Base-by-base conservation (phyloP, 495 filamentous ascomycete genomes). In the Cercophora scortea region DNA sequence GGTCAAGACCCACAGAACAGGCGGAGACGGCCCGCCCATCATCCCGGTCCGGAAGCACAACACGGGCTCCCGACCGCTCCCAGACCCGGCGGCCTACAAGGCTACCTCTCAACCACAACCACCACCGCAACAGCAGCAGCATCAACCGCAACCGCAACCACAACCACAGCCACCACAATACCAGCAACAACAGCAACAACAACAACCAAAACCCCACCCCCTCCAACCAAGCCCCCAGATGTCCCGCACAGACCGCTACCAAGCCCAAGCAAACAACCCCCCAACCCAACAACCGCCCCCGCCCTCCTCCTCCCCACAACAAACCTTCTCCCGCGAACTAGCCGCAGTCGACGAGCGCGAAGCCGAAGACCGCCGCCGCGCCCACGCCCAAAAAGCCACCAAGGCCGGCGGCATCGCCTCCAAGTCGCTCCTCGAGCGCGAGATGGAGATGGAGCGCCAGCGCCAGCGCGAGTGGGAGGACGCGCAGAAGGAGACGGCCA, bases 391-490 rank as follows among this genome's bases (percentile, higher is more conserved):
- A 57, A 65, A 74, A 46, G 83, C 87, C 68, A 89, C 85, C 43
- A 83, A 83, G 55, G 83, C 87, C 4, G 84, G 80, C 45, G 86
- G 85, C 0, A 88, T 85, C 84, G 85, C 86, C 1, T 78, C 78
- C 49, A 91, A 89, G 68, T 88, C 87, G 4, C 77, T 98, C 6
- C 77, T 97, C 1, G 90, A 96, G 69, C 83, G 90, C 17, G 93
- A 98, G 65, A 96, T 96, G 88, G 93, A 98, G 67, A 79, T 87
- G 56, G 93, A 98, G 70, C 80, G 94, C 10, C 88, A 95, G 65
- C 79, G 92, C 39, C 93, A 98, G 71, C 77, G 80, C 47, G 93
- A 98, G 60, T 98, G 93, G 93, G 93, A 97, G 60, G 87, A 92
- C 50, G 78, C 79, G n/a, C 93, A 96, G 69, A 79, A 85, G 52